Conservation (phyloP, 768 basidiomycete species). For the Amanita rubescens region DNA sequence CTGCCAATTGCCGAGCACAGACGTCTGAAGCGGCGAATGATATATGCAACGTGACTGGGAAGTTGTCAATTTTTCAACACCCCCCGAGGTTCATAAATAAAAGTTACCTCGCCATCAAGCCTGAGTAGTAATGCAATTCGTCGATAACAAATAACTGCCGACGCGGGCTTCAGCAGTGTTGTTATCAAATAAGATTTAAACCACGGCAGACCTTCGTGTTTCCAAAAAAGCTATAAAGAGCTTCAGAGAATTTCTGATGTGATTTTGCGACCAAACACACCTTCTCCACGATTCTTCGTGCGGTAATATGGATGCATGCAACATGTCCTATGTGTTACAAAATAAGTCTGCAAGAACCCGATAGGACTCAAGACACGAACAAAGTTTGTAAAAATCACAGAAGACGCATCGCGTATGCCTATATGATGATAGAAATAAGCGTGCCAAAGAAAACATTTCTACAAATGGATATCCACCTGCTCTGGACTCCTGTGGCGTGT, state of each 20-base stretch:
- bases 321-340: slow-evolving; percentile 51
- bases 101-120: slow-evolving; percentile 67
- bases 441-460: neutral
- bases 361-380: slow-evolving; percentile 28
- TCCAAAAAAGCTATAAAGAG: slow-evolving; percentile 53
- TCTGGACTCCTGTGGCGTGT: slow-evolving; percentile 68
- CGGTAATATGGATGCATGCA: slow-evolving; percentile 80
- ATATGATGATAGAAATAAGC: neutral
- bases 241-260: slow-evolving; percentile 6
- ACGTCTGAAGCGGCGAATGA: slow-evolving; percentile 69
- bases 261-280: slow-evolving; percentile 22
- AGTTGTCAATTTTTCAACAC: neutral
- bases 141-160: slow-evolving; percentile 66
- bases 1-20: slow-evolving; percentile 74
- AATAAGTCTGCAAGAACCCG: neutral
- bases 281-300: slow-evolving; percentile 80
- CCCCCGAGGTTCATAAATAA: too few relatives aligned
- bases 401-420: slow-evolving; percentile 68
- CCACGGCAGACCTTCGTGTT: slow-evolving; percentile 45
- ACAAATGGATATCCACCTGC: slow-evolving; percentile 32
- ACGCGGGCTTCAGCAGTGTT: neutral
- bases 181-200: neutral
- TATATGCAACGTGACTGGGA: slow-evolving; percentile 69
- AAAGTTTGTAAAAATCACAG: slow-evolving; percentile 87
- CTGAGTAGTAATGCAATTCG: slow-evolving; percentile 83